Evolutionary conservation across 306 rosid species (phyloP).

Genomic region (Lathyrus aphaca): DNA sequence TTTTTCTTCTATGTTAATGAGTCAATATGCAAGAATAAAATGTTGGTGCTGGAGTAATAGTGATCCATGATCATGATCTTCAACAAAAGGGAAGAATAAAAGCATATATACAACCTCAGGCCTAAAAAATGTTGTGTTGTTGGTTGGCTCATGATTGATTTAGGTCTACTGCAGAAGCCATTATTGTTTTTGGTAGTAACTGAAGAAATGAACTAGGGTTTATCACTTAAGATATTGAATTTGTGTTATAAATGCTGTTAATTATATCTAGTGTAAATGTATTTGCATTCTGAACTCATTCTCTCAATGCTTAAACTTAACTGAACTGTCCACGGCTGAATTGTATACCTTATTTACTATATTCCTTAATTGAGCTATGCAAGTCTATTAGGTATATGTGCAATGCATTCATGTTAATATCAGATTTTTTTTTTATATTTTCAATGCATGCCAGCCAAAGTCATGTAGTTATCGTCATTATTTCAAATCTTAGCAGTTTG

Average conservation of each 20-base stretch:
- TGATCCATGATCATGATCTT: conserved; percentile 9
- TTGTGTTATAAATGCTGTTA: conserved; percentile 21
- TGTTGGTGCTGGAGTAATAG: conserved; percentile 5
- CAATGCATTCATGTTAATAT: conserved; percentile 12
- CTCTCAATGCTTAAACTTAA: conserved; percentile 13
- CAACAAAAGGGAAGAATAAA: neutral
- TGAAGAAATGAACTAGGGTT: conserved; percentile 24
- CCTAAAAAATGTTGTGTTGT: conserved; percentile 13
- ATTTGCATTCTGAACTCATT: neutral
- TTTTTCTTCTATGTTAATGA: neutral
- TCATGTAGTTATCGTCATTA: conserved; percentile 22
- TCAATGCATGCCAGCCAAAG: neutral
- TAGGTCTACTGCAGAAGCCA: conserved; percentile 16
- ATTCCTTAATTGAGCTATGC: neutral
- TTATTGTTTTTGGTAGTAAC: conserved; percentile 22
- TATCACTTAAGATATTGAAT: conserved; percentile 17
- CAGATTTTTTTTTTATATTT: neutral
- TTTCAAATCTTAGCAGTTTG: conserved; percentile 20
- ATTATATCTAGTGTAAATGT: conserved; percentile 15
- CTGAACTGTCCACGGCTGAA: conserved; percentile 10
- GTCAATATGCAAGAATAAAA: conserved; percentile 2
- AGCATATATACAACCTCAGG: neutral
- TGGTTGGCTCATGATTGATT: conserved; percentile 34
- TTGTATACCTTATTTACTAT: conserved; percentile 22
- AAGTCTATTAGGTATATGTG: neutral